Evolutionary conservation across 2,329 filamentous ascomycete genomes (phyloP).

Genomic region (Colletotrichum sp.): DNA sequence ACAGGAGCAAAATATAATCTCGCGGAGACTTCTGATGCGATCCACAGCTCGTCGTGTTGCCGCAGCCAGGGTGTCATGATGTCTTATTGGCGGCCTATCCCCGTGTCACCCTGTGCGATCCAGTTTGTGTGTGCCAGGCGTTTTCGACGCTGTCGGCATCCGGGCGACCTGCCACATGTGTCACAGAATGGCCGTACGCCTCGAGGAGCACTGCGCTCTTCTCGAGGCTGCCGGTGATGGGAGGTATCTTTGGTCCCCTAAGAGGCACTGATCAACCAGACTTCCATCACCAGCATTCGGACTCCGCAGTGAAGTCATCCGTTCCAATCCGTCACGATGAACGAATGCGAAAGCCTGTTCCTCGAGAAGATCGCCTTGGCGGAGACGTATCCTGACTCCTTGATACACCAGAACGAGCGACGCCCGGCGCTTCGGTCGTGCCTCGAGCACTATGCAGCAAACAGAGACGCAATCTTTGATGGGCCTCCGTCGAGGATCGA

Average conservation of each 20-base stretch:
- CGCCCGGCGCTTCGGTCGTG: background rate
- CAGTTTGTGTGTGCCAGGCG: background rate
- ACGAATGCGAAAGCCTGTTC: background rate
- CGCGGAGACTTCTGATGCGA: background rate
- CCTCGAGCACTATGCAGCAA: background rate
- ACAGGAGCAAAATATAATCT: background rate
- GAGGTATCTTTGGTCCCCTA: background rate
- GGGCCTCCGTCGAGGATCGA: background rate
- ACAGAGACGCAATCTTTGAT: background rate
- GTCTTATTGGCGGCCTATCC: background rate
- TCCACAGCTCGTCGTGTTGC: background rate
- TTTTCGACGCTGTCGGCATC: background rate
- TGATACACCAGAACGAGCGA: background rate
- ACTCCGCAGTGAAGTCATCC: background rate
- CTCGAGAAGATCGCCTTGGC: background rate
- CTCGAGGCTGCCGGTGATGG: background rate
- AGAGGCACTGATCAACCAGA: background rate
- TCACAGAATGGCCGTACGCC: background rate
- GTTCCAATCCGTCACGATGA: background rate
- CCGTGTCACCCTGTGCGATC: background rate
- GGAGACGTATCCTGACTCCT: slow-evolving; percentile 1
- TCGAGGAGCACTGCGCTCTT: background rate
- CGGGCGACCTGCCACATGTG: background rate
- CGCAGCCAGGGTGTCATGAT: background rate
- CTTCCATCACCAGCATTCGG: background rate